Percentiles rank a stretch among this genome's conserved stretches.
Evolutionary conservation across 208 protist genomes (phyloP).

Genomic region (Leishmania arabica): DNA sequence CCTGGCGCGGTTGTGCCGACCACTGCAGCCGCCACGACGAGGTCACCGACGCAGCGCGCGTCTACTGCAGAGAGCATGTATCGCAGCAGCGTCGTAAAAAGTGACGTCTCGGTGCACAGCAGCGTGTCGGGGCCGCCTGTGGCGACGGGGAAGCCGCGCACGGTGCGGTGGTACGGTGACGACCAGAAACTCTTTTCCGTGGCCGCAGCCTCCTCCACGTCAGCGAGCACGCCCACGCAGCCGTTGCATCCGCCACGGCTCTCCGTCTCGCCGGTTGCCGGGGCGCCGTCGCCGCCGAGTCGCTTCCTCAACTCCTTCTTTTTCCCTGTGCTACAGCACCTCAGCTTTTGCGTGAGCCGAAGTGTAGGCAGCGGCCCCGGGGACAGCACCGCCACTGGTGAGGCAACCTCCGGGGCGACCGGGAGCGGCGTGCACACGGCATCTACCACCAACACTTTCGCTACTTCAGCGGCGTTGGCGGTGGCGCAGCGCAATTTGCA

Average conservation of each 20-base stretch:
- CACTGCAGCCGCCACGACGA: neutral
- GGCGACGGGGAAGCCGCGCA: neutral
- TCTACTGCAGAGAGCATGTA: neutral
- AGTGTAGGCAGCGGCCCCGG: slow-evolving; percentile 6
- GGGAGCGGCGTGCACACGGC: neutral
- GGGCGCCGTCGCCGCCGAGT: neutral
- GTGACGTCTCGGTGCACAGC: slow-evolving; percentile 12
- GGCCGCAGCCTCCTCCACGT: neutral
- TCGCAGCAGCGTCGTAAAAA: slow-evolving; percentile 11
- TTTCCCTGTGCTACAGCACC: slow-evolving; percentile 13
- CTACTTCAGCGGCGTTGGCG: slow-evolving; percentile 6
- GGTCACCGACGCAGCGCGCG: neutral
- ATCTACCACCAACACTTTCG: neutral
- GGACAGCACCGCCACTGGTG: slow-evolving; percentile 5
- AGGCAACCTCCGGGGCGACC: neutral
- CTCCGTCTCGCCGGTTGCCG: neutral
- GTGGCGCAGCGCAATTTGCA: slow-evolving; percentile 33
- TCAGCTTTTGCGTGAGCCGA: slow-evolving; percentile 16
- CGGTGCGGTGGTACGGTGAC: neutral
- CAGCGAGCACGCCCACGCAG: neutral
- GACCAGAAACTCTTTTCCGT: neutral
- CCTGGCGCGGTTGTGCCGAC: neutral
- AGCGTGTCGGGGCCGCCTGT: slow-evolving; percentile 2
- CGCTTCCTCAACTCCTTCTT: neutral
- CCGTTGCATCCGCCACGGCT: neutral